phyloP scores from a whole-genome alignment of 331 rosid genomes.

The Dryas integrifolia region DNA sequence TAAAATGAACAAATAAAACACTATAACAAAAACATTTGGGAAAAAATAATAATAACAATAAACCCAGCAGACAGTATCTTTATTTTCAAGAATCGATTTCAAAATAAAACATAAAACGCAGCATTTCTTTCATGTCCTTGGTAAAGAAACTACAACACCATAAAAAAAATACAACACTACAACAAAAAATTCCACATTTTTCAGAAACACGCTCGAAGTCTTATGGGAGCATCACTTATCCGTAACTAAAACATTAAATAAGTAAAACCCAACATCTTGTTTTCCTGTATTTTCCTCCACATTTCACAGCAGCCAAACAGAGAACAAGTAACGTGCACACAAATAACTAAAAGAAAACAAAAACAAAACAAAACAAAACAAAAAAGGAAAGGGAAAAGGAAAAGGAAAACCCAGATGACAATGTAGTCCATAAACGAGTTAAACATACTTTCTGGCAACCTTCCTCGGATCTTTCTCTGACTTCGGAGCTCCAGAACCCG shows the following conservation, averaged over 20 bases:
- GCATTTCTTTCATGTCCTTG: not conserved
- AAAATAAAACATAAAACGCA: constrained; percentile 9
- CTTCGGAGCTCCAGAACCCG: constrained; percentile 15
- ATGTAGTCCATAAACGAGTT: not conserved
- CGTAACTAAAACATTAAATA: not conserved
- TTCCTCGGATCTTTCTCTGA: constrained; percentile 57
- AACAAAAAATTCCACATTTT: not conserved
- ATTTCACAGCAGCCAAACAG: constrained; percentile 25
- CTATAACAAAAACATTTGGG: not conserved
- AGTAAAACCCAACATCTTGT: not conserved
- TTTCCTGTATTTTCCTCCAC: not conserved
- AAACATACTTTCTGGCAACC: constrained; percentile 60
- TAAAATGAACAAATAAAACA: constrained; percentile 11
- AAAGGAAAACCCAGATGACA: not conserved
- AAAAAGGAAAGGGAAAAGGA: not conserved
- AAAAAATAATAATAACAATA: not conserved
- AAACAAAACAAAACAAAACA: not conserved
- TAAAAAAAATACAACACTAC: too few species aligned
- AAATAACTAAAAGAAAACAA: constrained; percentile 11
- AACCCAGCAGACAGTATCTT: not conserved
- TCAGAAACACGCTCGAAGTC: not conserved
- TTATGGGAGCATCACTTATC: not conserved
- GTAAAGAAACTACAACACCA: not conserved
- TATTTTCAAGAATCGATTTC: not conserved
- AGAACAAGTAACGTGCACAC: not conserved